Evolutionary conservation across 2,329 filamentous ascomycete species (phyloP).

Genomic region (Aspergillus alliaceus): DNA sequence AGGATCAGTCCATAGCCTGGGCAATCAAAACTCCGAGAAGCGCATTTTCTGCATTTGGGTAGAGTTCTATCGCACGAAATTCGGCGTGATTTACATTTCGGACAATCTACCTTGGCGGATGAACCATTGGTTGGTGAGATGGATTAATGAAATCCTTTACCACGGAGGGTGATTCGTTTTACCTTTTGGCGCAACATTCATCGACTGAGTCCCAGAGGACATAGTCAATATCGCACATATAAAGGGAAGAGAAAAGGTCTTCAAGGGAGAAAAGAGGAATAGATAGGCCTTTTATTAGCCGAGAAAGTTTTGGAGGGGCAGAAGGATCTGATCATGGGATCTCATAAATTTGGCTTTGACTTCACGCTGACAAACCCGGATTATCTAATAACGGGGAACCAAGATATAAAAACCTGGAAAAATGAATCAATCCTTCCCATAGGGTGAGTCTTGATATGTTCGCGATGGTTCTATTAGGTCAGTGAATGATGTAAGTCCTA

Average conservation of each 20-base stretch:
- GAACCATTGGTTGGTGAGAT: neutral
- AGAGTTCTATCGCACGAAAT: conserved; percentile 27
- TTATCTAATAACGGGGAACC: neutral
- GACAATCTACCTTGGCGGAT: conserved; percentile 14
- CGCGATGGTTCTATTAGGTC: too few species aligned
- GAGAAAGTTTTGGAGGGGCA: neutral
- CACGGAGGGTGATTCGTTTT: neutral
- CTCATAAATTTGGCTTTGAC: too few species aligned
- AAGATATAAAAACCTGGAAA: neutral
- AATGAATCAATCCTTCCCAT: neutral
- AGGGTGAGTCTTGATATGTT: too few species aligned
- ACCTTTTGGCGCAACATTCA: neutral
- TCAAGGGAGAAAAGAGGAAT: neutral
- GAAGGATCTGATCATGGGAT: neutral
- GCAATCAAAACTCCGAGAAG: conserved; percentile 24
- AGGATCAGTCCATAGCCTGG: conserved; percentile 26
- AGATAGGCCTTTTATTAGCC: too few species aligned
- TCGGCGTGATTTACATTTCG: conserved; percentile 23
- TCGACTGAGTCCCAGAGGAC: neutral
- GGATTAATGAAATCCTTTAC: neutral
- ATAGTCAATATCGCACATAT: neutral
- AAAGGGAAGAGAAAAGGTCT: neutral
- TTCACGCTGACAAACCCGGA: neutral
- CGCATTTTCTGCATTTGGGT: conserved; percentile 25
- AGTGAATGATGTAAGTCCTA: too few species aligned